Conservation (phyloP, 495 filamentous ascomycete genomes). For the Trichoderma parareesei region DNA sequence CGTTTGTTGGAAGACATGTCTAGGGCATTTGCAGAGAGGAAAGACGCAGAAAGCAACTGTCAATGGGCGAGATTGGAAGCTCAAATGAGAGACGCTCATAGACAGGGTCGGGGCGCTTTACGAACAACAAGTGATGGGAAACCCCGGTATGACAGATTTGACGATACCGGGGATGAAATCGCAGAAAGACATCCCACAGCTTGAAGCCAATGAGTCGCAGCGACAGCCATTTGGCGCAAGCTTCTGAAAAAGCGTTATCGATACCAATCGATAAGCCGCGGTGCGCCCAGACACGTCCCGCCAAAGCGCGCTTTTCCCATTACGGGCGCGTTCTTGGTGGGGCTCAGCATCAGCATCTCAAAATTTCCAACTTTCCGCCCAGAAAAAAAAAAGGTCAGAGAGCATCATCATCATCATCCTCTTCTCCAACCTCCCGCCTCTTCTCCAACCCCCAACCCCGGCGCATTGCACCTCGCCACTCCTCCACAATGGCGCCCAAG, state of each 20-base stretch:
- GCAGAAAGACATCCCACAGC: background rate
- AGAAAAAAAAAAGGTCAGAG: constrained; percentile 15
- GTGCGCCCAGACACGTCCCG: constrained; percentile 6
- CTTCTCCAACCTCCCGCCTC: constrained; percentile 10
- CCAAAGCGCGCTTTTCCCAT: background rate
- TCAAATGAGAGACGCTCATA: background rate
- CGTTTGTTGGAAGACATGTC: constrained; percentile 10
- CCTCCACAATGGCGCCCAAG: constrained; percentile 4
- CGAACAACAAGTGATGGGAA: too few species aligned
- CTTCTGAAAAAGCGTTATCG: background rate
- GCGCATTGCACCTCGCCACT: background rate
- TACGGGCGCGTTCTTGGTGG: background rate
- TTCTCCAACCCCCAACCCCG: background rate
- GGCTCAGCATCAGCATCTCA: background rate
- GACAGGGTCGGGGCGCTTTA: too few species aligned
- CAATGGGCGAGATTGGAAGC: background rate
- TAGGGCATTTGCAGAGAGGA: background rate
- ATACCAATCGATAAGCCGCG: background rate
- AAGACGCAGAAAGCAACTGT: background rate
- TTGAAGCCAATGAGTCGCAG: background rate
- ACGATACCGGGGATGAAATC: too few species aligned
- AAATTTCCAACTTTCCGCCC: constrained; percentile 1
- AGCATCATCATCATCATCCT: constrained; percentile 8
- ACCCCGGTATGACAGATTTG: too few species aligned
- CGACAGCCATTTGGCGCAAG: background rate